Base-by-base conservation (phyloP, 2,329 filamentous ascomycete species). In the Colletotrichum plurivorum region DNA sequence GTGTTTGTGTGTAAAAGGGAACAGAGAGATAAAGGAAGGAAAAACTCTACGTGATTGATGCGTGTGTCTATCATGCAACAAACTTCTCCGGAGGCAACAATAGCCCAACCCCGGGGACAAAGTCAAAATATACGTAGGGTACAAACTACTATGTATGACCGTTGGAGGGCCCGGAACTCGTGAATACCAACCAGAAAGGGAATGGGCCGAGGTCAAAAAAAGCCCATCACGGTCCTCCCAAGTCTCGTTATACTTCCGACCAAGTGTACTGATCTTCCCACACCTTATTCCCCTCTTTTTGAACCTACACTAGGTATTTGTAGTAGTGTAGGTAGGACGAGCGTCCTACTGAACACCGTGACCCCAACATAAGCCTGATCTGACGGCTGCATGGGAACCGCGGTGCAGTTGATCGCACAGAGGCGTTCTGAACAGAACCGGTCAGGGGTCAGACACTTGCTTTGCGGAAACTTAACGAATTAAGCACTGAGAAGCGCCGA, bases 211-310 rank as follows among this genome's bases (percentile, higher is more conserved):
- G 53, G 36, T n/a, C n/a, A 58, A 58, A 59, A 49, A 43, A 66
- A 60, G 36, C 55, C 55, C 66, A 60, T 55, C 66, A 60, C 62
- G 55, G 66, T 22, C 62, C 55, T 43, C 43, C 46, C 9, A 43
- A 16, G 31, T 20, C 51, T 31, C 27, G 13, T 45, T 56, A 65
- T 39, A 65, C 66, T 56, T 39, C 66, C 36, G 36, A 15, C 45
- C 55, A 20, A 53, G 16, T 20, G 16, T 8, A 36, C 31, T 9
- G 31, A 36, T 10, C 31, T 36, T 36, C 31, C 31, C 31, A 10
- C 53, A 13, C 46, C 20, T 25, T 13, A 10, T 20, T 60, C 9
- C 31, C 46, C 51, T 39, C 7, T 43, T 13, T 15, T 22, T 51
- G 15, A n/a, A 13, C 22, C 22, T 25, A 25, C 22, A 25, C 22